Evolutionary conservation across 1,284 basidiomycete genomes (phyloP).

Genomic region (Laetiporus sulphureus): DNA sequence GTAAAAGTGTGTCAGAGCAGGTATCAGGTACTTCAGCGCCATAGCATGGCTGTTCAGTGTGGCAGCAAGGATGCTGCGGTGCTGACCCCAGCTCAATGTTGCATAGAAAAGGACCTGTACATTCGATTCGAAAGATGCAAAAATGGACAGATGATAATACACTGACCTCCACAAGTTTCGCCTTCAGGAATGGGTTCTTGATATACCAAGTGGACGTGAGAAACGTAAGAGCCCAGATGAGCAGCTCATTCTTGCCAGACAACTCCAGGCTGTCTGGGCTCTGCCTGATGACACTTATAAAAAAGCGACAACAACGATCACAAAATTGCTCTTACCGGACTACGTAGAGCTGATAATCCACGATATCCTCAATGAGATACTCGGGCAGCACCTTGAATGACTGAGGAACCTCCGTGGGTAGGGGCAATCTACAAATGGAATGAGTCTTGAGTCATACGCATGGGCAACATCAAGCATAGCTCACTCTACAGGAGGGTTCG

Average conservation of each 20-base stretch:
- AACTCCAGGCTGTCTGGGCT: slow-evolving; percentile 78
- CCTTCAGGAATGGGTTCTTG: slow-evolving; percentile 97
- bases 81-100: slow-evolving; percentile 70
- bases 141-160: too few species aligned
- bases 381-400: slow-evolving; percentile 90
- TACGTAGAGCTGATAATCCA: slow-evolving; percentile 84
- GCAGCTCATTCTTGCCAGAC: slow-evolving; percentile 81
- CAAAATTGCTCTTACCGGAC: slow-evolving; percentile 51
- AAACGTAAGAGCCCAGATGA: slow-evolving; percentile 89
- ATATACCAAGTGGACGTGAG: slow-evolving; percentile 94
- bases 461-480: slow-evolving; percentile 23
- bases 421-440: slow-evolving; percentile 59
- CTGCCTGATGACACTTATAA: slow-evolving; percentile 37
- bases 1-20: slow-evolving; percentile 91
- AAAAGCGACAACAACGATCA: too few species aligned
- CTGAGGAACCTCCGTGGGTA: slow-evolving; percentile 81
- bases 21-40: slow-evolving; percentile 86
- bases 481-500: slow-evolving; percentile 60
- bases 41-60: slow-evolving; percentile 81
- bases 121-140: too few species aligned
- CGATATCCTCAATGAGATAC: slow-evolving; percentile 91
- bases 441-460: too few species aligned
- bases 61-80: slow-evolving; percentile 75
- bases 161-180: slow-evolving; percentile 96
- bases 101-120: slow-evolving; percentile 89